Evolutionary conservation across 208 protist genomes (phyloP).

Genomic region (Wallacemonas rigidus): DNA sequence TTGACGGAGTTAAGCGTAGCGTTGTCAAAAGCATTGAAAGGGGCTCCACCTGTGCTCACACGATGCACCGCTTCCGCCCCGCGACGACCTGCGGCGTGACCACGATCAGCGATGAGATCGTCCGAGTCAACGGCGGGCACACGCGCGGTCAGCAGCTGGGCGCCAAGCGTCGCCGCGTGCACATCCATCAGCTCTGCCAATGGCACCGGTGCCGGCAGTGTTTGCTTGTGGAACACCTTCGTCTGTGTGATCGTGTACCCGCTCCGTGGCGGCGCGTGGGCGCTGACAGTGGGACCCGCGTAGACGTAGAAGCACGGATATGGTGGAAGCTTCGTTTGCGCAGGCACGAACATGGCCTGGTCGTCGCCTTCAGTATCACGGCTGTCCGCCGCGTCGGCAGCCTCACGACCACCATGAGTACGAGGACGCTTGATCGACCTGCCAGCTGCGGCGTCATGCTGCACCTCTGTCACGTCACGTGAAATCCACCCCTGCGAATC

Average conservation of each 20-base stretch:
- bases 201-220: slow-evolving; percentile 26
- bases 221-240: slow-evolving; percentile 36
- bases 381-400: too few species aligned
- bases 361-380: too few species aligned
- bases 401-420: too few species aligned
- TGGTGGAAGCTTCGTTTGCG: slow-evolving; percentile 20
- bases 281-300: not conserved
- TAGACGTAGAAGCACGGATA: slow-evolving; percentile 51
- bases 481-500: slow-evolving; percentile 45
- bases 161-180: slow-evolving; percentile 20
- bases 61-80: not conserved
- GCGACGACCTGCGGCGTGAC: not conserved
- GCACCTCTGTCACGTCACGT: slow-evolving; percentile 7
- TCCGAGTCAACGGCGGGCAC: slow-evolving; percentile 54
- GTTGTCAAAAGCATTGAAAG: slow-evolving; percentile 70
- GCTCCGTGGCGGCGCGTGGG: not conserved
- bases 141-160: slow-evolving; percentile 33
- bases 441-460: not conserved
- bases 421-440: too few species aligned
- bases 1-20: slow-evolving; percentile 40
- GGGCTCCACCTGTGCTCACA: slow-evolving; percentile 2
- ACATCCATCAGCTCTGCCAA: slow-evolving; percentile 40
- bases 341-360: not conserved
- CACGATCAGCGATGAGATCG: slow-evolving; percentile 44
- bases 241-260: not conserved